These are phyloP conservation scores for Vigna angularis DNA, from an alignment of 306 rosid genomes.

Conservation along the genomic window DNA sequence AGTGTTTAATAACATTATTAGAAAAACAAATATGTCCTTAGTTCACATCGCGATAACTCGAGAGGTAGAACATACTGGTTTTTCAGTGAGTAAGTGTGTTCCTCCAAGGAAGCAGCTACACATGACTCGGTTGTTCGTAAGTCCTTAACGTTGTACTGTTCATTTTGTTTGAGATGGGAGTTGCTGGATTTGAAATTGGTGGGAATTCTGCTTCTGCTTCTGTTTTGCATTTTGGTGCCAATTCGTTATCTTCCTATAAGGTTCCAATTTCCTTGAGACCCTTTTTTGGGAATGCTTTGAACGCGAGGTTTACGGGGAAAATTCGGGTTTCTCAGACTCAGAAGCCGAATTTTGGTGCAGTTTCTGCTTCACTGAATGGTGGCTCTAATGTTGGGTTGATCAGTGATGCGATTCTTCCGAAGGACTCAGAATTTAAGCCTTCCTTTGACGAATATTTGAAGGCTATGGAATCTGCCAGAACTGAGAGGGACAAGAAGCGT, in stretches of 20 bases:
- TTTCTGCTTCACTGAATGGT: slow-evolving; percentile 55
- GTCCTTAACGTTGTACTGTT: not conserved
- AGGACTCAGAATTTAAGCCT: slow-evolving; percentile 72
- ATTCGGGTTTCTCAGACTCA: slow-evolving; percentile 26
- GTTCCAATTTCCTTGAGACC: slow-evolving; percentile 52
- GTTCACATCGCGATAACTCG: not conserved
- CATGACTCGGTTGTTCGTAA: not conserved
- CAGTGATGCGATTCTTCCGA: slow-evolving; percentile 50
- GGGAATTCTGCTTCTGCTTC: slow-evolving; percentile 44
- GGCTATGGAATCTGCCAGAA: slow-evolving; percentile 76
- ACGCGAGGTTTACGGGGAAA: slow-evolving; percentile 36
- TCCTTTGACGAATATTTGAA: slow-evolving; percentile 81
- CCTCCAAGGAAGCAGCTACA: not conserved
- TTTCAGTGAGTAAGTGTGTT: not conserved
- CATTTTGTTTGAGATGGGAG: slow-evolving; percentile 42
- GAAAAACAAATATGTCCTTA: not conserved
- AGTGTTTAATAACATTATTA: not conserved
- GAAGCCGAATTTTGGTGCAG: slow-evolving; percentile 38
- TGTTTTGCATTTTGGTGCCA: slow-evolving; percentile 39
- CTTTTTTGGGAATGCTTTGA: slow-evolving; percentile 45
- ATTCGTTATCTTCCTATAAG: slow-evolving; percentile 43
- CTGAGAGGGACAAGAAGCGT: slow-evolving; percentile 47
- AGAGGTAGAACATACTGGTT: not conserved
- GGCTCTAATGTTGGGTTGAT: slow-evolving; percentile 47
- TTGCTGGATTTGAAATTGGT: slow-evolving; percentile 49